Evolutionary conservation across 2,329 filamentous ascomycete genomes (phyloP).

Genomic region (Penicillium sp.): DNA sequence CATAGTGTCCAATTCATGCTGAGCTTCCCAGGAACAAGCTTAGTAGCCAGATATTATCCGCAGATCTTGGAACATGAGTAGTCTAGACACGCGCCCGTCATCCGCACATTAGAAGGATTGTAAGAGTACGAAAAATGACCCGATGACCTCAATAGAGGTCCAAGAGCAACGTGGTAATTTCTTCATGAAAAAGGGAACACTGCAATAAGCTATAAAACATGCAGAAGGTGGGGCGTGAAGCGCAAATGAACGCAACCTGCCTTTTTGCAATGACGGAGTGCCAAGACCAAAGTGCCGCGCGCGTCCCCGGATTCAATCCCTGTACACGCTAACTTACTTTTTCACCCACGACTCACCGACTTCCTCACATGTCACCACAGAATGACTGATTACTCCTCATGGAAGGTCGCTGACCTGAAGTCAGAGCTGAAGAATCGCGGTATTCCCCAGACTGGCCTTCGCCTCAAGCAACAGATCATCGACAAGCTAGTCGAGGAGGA

Average conservation of each 20-base stretch:
- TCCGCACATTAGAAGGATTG: no score
- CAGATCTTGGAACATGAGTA: no score
- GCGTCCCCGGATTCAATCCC: conserved; percentile 22
- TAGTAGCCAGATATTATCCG: no score
- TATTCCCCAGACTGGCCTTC: conserved; percentile 68
- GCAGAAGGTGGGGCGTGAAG: neutral
- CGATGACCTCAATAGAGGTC: no score
- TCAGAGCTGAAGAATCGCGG: conserved; percentile 71
- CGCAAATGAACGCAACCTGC: neutral
- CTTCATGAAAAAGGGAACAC: no score
- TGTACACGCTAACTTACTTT: neutral
- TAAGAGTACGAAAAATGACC: no score
- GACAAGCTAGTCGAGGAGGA: conserved; percentile 58
- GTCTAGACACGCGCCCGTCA: no score
- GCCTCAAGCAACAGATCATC: conserved; percentile 65
- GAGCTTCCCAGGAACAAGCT: no score
- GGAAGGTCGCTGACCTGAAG: conserved; percentile 74
- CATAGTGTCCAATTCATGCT: no score
- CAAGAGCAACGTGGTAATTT: no score
- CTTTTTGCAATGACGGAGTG: neutral
- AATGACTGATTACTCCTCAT: conserved; percentile 57
- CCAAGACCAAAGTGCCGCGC: neutral
- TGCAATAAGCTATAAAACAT: conserved; percentile 7
- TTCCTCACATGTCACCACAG: conserved; percentile 14
- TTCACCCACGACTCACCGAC: neutral